Evolutionary conservation across 2,329 filamentous ascomycete species (phyloP), one percentile per base, ranked within the genome.

Genomic region (Pyrenophora tritici-repentis): DNA sequence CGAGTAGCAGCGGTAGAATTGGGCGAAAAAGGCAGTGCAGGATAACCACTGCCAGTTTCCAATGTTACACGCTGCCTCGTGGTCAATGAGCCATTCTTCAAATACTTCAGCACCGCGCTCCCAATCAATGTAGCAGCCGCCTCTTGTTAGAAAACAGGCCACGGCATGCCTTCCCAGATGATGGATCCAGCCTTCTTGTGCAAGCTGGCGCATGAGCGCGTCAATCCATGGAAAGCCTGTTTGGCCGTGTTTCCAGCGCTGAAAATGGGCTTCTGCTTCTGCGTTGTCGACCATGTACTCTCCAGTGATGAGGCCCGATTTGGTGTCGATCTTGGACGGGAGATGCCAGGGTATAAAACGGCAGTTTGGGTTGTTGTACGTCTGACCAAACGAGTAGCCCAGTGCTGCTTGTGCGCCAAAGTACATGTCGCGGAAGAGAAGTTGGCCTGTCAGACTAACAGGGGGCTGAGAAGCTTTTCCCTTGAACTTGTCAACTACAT

Each of bases 161-260:
- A 92, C 85, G n/a, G 85, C 82, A 70, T 92, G 89, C 0, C 89
- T 81, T 2, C 88, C 89, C 0, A 91, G 79, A 67, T 92, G 89
- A 66, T 92, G 88, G 7, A 91, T 89, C 88, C 88, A 92, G 22
- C 89, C 89, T 67, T 91, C 88, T 2, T 78, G 68, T 12, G 80
- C 78, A 12, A 92, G 78, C 70, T 91, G 88, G 1, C 88, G 83
- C 89, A 92, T 91, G 34, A 91, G 77, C 0, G 87, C 88, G 64
- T 92, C 89, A 59, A 92, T 90, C 83, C 86, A 91, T 0, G 89
- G 89, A 55, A 91, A 91, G 0, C 89, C 89, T 0, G 89, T 92
- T 18, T 78, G 74, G 1, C 88, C 89, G 29, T 79, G 68, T 63
- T 83, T 83, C 88, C 88, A 92, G 42, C 88, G 81, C 55, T 78